Evolutionary conservation across 2,329 filamentous ascomycete species (phyloP), one percentile per base, ranked within the genome.

Genomic region (Fusarium buharicum): DNA sequence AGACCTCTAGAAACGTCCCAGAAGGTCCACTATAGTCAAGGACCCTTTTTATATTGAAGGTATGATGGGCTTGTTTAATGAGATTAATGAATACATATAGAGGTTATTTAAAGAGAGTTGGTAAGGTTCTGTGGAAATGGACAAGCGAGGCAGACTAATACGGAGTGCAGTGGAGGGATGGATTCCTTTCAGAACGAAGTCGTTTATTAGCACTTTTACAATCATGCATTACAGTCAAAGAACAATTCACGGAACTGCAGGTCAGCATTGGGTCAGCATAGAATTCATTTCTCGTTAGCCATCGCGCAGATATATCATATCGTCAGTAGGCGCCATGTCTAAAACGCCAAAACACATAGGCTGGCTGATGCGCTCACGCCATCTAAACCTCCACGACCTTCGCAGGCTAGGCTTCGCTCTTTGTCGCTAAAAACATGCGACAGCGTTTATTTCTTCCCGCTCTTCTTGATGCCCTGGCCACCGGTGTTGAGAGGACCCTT

Each of bases 401-500:
- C 47, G 39, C 45, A 44, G 41, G 17, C 20, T 43, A 34, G 34
- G 46, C 38, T 27, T 48, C 57, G 18, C 43, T 57, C 46, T 16
- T 48, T 20, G 18, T 43, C 45, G 28, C 40, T 43, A 37, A 33
- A 18, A 33, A 6, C 17, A 39, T 22, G 39, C 43, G 47, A 48
- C 30, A 44, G 13, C 49, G 40, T 71, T 80, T 84, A 96, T 89
- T 97, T 96, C 90, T 97, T 97, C 78, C 93, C 93, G 62, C 91
- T 95, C 87, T 97, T 97, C 89, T 97, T 97, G 83, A 98, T 97
- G 62, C 92, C 93, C 80, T 96, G 92, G 44, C 84, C 78, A 30
- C 92, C 93, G 28, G 87, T 90, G 80, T 93, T 93, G 75, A 97
- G 76, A 33, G 94, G 93, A 4, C 94, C 94, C 81, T 96, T 96